These are phyloP conservation scores for Escallonia rubra DNA, from an alignment of 129 eudicot species.

Conservation along the genomic window DNA sequence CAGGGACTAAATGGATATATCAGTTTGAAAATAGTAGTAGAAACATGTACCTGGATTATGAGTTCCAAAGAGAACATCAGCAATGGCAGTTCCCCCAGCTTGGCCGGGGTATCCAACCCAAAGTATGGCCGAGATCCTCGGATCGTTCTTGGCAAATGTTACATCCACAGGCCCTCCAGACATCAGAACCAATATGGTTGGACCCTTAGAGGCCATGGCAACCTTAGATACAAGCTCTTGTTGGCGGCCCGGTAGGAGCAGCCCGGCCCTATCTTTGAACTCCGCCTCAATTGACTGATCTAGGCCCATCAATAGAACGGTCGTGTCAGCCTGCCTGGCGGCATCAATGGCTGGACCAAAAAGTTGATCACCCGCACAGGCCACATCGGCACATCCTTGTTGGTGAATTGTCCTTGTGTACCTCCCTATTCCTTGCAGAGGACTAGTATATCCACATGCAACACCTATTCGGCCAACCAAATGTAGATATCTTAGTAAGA, in stretches of 20 bases:
- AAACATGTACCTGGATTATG: conserved; percentile 56
- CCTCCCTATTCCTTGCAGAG: conserved; percentile 67
- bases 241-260: conserved; percentile 66
- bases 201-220: conserved; percentile 65
- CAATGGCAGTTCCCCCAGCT: conserved; percentile 81
- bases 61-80: conserved; percentile 66
- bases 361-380: conserved; percentile 35
- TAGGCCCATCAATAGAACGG: conserved; percentile 68
- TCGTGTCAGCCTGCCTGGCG: conserved; percentile 65
- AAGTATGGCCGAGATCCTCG: conserved; percentile 44
- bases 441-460: conserved; percentile 75
- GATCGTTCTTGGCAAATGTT: conserved; percentile 60
- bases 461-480: conserved; percentile 19
- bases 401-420: conserved; percentile 51
- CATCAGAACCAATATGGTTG: conserved; percentile 55
- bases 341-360: conserved; percentile 65
- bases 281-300: conserved; percentile 85
- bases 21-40: neutral
- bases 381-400: conserved; percentile 59
- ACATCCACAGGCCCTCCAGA: conserved; percentile 77
- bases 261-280: conserved; percentile 57
- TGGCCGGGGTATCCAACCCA: conserved; percentile 95
- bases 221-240: conserved; percentile 70
- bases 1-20: too few species aligned
- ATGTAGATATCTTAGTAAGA: neutral